Percentiles rank a stretch among this genome's conserved stretches.
phyloP scores from a whole-genome alignment of 2,329 filamentous ascomycete genomes.

The Calycina herbarum region DNA sequence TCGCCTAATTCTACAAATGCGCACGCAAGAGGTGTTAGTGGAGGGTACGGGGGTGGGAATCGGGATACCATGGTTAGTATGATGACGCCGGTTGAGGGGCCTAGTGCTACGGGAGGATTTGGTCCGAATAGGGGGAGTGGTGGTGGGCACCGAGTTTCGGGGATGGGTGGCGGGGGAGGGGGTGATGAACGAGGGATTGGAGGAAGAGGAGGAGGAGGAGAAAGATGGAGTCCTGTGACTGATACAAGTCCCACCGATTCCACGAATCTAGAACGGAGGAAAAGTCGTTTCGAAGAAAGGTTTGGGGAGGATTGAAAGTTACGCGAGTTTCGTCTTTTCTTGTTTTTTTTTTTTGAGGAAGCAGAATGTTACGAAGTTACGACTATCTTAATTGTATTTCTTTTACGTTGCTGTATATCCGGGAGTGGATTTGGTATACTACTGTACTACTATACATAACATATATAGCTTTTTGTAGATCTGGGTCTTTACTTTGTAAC shows the following conservation, averaged over 20 bases:
- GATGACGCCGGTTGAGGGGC: slow-evolving; percentile 16
- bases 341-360: background rate
- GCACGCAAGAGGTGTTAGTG: background rate
- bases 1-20: background rate
- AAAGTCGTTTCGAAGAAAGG: slow-evolving; percentile 27
- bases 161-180: background rate
- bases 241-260: background rate
- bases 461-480: too few relatives aligned
- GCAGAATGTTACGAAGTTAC: background rate
- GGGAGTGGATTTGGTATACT: too few relatives aligned
- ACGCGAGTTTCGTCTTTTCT: background rate
- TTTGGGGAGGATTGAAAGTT: background rate
- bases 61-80: slow-evolving; percentile 31
- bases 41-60: background rate
- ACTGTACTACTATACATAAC: too few relatives aligned
- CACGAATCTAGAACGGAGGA: slow-evolving; percentile 18
- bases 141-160: too few relatives aligned
- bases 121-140: too few relatives aligned
- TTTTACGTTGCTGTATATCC: too few relatives aligned
- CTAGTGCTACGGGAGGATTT: too few relatives aligned
- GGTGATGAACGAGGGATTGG: background rate
- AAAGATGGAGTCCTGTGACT: slow-evolving; percentile 17
- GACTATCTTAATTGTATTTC: too few relatives aligned
- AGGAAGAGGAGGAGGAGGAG: slow-evolving; percentile 3
- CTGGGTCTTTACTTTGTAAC: too few relatives aligned